Base-by-base conservation (phyloP, 2,329 filamentous ascomycete genomes). In the Ceratocystis colombiana region DNA sequence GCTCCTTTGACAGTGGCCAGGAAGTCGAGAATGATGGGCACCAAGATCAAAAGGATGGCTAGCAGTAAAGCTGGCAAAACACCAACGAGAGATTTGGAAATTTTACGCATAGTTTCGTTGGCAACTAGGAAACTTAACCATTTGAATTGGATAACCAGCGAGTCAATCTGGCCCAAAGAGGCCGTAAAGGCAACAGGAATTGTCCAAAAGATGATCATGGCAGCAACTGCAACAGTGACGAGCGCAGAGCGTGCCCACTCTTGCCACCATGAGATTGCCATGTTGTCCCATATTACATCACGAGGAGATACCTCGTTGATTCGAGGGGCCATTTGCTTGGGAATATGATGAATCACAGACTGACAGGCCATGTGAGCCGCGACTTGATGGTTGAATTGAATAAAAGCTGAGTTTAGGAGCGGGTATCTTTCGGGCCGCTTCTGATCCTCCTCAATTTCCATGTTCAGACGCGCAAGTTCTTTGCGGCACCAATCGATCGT, bases 291-390 rank as follows among this genome's bases (percentile, higher is more conserved):
- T 50, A 95, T 82, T 7, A 99, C 90, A 73, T 97, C 92, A 55
- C 87, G 87, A 0, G 94, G 94, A 5, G 91, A 90, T 61, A 99
- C 91, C 73, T 99, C 94, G n/a, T 96, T 88, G 50, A 89, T 83
- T 33, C 94, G 85, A 0, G 94, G 94, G 0, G 90, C 83, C 94
- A 99, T 99, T 59, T 96, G 89, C 71, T 89, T 89, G 0, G 94
- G 94, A 0, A 96, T 76, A 72, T 99, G 94, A 73, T 97, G 91
- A 48, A 88, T 91, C 59, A 95, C 82, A 61, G 90, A 86, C 74
- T 99, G 94, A 73, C 91, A 96, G 67, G 93, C 94, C 94, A 99
- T 97, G 72, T 99, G 94, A 0, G 94, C 94, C 5, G 93, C 92
- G 1, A 96, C 89, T 74, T 99, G 94, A 73, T 96, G 88, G 72